Conservation (phyloP, 2,329 filamentous ascomycete species). For the Aspergillus fischeri region DNA sequence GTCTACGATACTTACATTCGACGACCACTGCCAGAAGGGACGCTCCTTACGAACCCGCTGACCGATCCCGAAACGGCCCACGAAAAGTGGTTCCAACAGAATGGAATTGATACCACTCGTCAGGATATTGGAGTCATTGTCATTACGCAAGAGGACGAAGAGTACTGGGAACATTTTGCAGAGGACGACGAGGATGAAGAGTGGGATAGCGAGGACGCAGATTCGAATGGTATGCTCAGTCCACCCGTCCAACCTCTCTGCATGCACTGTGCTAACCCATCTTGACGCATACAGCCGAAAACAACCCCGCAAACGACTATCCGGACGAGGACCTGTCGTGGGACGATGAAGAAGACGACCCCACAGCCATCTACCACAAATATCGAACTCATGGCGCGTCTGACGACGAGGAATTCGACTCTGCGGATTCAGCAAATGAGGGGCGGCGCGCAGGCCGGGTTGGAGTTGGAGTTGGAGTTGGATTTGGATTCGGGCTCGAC, state of each 20-base stretch:
- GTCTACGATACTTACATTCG: conserved; percentile 62
- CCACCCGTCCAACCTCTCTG: neutral
- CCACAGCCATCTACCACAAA: conserved; percentile 33
- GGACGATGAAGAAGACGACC: conserved; percentile 44
- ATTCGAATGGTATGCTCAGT: conserved; percentile 52
- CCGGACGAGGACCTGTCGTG: conserved; percentile 48
- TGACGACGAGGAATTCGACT: conserved; percentile 44
- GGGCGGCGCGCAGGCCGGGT: conserved; percentile 19
- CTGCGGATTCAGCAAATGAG: conserved; percentile 34
- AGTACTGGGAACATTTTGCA: conserved; percentile 55
- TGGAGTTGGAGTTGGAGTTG: conserved; percentile 19
- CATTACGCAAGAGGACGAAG: conserved; percentile 42
- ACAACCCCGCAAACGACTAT: conserved; percentile 49
- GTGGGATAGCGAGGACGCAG: conserved; percentile 59
- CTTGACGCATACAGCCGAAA: conserved; percentile 38
- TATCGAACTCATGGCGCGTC: conserved; percentile 39
- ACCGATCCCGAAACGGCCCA: conserved; percentile 25
- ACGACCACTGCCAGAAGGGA: conserved; percentile 35
- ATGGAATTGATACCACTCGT: conserved; percentile 27
- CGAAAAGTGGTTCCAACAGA: conserved; percentile 21
- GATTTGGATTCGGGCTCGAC: conserved; percentile 11
- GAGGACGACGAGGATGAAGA: conserved; percentile 52
- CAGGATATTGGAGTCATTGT: conserved; percentile 40
- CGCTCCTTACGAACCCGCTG: conserved; percentile 34
- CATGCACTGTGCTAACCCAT: neutral